A percentile compares a stretch with the other conserved stretches of the same genome.
Conservation (phyloP, 1,284 basidiomycete genomes). For the Cryptococcus jaspeensis region DNA sequence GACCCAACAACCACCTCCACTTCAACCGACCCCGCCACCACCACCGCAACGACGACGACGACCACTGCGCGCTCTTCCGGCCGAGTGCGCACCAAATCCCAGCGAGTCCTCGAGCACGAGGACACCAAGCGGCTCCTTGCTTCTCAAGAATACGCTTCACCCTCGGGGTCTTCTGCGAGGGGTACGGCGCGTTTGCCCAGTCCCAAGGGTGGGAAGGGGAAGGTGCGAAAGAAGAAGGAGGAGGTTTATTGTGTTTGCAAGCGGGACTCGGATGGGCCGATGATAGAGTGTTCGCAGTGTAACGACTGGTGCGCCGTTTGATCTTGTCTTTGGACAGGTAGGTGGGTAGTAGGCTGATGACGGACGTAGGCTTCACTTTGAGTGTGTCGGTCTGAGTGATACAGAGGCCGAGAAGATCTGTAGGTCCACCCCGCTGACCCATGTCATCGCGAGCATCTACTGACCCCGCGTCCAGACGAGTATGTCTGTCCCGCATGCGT, state of each 20-base stretch:
- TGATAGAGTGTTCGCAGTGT: conserved; percentile 49
- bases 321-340: background rate
- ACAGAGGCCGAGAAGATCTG: conserved; percentile 41
- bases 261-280: conserved; percentile 30
- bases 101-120: conserved; percentile 31
- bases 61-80: conserved; percentile 19
- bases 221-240: conserved; percentile 24
- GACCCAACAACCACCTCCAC: too few relatives aligned
- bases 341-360: background rate
- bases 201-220: conserved; percentile 15
- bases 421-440: conserved; percentile 20
- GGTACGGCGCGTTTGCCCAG: background rate
- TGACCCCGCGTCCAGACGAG: conserved; percentile 23
- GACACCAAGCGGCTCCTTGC: conserved; percentile 26
- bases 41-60: background rate
- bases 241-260: conserved; percentile 41
- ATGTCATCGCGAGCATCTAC: background rate
- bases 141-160: background rate
- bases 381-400: conserved; percentile 31
- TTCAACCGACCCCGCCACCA: too few relatives aligned
- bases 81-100: conserved; percentile 28
- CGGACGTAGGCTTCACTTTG: conserved; percentile 44
- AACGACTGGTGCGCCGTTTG: conserved; percentile 40
- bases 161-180: background rate
- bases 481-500: conserved; percentile 38